phyloP scores from a whole-genome alignment of 345 rosid genomes.

The Nasturtium officinale region DNA sequence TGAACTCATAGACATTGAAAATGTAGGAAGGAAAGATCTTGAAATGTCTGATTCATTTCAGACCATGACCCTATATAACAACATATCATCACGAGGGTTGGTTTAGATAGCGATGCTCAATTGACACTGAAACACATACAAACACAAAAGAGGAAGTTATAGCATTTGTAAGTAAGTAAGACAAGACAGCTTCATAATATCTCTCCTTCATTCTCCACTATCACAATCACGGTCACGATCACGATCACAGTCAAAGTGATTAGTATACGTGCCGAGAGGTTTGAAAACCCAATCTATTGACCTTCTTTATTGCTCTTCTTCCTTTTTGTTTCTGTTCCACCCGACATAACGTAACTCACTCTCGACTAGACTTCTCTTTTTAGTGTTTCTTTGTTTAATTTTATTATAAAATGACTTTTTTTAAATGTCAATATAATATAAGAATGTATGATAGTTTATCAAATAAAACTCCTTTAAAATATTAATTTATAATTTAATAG shows the following conservation, averaged over 20 bases:
- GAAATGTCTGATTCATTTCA: constrained; percentile 21
- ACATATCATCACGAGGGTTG: constrained; percentile 27
- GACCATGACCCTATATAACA: constrained; percentile 36
- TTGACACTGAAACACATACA: constrained; percentile 44
- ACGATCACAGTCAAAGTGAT: constrained; percentile 39
- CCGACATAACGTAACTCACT: constrained; percentile 30
- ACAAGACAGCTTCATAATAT: constrained; percentile 39
- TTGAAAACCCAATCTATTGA: constrained; percentile 36
- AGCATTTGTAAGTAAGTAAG: constrained; percentile 38
- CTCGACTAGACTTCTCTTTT: constrained; percentile 12
- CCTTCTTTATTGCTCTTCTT: constrained; percentile 35
- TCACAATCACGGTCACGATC: constrained; percentile 35
- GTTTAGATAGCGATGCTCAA: constrained; percentile 22
- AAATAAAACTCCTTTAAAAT: not conserved
- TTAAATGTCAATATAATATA: not conserved
- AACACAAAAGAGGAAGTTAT: constrained; percentile 31
- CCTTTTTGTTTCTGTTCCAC: constrained; percentile 39
- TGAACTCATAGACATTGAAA: constrained; percentile 31
- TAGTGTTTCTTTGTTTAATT: not conserved
- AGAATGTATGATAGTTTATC: not conserved
- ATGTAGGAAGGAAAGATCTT: constrained; percentile 29
- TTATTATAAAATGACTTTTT: not conserved
- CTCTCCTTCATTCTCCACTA: constrained; percentile 32
- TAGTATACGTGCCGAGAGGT: constrained; percentile 24
- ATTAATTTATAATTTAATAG: not conserved